Base-by-base conservation (phyloP, 768 basidiomycete species). In the Podaxis pistillaris region DNA sequence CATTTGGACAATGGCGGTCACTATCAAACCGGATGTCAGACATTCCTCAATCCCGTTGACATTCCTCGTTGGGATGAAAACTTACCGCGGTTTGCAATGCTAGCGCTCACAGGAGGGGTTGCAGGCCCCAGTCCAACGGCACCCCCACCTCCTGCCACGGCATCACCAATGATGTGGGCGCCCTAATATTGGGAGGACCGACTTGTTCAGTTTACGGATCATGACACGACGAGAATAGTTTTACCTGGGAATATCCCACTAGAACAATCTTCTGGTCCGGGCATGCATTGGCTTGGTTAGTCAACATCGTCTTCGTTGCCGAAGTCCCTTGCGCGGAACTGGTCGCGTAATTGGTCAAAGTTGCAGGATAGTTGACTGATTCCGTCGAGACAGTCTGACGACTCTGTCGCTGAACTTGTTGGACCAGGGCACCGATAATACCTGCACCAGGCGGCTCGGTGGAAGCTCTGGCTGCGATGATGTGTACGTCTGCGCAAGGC, bases 261-360 rank as follows among this genome's bases (percentile, higher is more conserved):
- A 73, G 67, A 24, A 73, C 72, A 46, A 73, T 72, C 65, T 73
- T 73, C 54, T 71, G 71, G 47, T 65, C 66, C 3, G 72, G 72
- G 57, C 72, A 73, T 30, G 68, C 60, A 22, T 62, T 60, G 15
- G 66, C 68, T 61, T 72, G 71, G 53, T 64, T 69, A 37, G 68
- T 69, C 55, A 73, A 63, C 22, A 71, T 49, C 19, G 68, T 58
- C 54, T 66, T 73, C 37, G 69, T 71, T 1, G 70, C 71, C 11
- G 67, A 51, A 33, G 71, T 72, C 19, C 72, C 72, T 44, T 69
- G 66, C n/a, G 68, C 68, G n/a, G 70, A 70, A 53, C 70, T 72
- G 53, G 58, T 64, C 12, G 68, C 66, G 28, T 73, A 73, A 60
- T 69, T 67, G 54, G 66, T 69, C 58, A 73, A 65, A 8, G 69